Percentiles rank a stretch among this genome's conserved stretches.
Conservation (phyloP, 257 asterid species). For the Nicotiana tabacum region DNA sequence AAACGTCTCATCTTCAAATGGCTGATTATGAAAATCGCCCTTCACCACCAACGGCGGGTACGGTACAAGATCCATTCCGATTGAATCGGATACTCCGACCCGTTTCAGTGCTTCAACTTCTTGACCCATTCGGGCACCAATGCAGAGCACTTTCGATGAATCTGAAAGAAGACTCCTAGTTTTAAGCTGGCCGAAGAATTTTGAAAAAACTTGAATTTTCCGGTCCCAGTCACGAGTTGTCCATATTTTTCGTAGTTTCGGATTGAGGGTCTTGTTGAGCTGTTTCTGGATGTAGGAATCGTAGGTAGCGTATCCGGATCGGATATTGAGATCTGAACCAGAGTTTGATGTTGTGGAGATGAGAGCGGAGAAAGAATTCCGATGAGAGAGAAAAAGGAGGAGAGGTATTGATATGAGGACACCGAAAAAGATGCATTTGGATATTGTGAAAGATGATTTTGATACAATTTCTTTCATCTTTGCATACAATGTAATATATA, state of each 20-base stretch:
- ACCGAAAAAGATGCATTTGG: slow-evolving; percentile 23
- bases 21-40: slow-evolving; percentile 89
- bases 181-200: slow-evolving; percentile 50
- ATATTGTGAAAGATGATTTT: slow-evolving; percentile 13
- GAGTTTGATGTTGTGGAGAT: slow-evolving; percentile 1
- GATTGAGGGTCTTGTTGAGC: slow-evolving; percentile 88
- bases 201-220: slow-evolving; percentile 60
- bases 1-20: slow-evolving; percentile 51
- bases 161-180: slow-evolving; percentile 29
- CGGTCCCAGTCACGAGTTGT: slow-evolving; percentile 90
- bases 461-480: slow-evolving; percentile 22
- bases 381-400: slow-evolving; percentile 24
- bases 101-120: slow-evolving; percentile 77
- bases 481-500: slow-evolving; percentile 16
- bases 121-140: slow-evolving; percentile 95
- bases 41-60: slow-evolving; percentile 78
- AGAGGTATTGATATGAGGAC: slow-evolving; percentile 29
- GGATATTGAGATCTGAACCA: slow-evolving; percentile 58
- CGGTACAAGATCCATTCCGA: slow-evolving; percentile 89
- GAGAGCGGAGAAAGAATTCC: not conserved
- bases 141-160: slow-evolving; percentile 55
- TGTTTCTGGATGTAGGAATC: slow-evolving; percentile 74
- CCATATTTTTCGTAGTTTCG: slow-evolving; percentile 77
- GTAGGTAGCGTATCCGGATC: slow-evolving; percentile 83
- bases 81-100: slow-evolving; percentile 61